Evolutionary conservation across 768 basidiomycete species (phyloP).

Genomic region (Trametopsis cervina): DNA sequence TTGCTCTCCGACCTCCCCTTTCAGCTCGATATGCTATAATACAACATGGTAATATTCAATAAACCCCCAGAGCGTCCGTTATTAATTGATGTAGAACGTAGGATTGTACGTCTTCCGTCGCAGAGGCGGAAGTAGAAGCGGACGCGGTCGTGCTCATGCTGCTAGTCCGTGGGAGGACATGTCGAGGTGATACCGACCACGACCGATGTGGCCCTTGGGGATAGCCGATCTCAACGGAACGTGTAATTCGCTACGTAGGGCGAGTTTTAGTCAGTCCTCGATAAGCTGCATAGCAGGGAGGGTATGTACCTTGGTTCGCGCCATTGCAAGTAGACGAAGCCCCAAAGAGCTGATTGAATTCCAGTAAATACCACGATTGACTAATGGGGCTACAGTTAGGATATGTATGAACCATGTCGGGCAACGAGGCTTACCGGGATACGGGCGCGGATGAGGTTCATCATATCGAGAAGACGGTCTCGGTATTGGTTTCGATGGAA

Average conservation of each 20-base stretch:
- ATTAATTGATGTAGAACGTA: neutral
- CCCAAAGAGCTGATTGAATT: constrained; percentile 3
- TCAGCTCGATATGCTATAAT: neutral
- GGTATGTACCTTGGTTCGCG: neutral
- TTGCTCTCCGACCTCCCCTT: neutral
- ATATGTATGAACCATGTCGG: neutral
- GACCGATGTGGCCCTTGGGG: constrained; percentile 9
- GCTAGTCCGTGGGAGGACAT: neutral
- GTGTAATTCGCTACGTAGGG: constrained; percentile 1
- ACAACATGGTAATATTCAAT: too few species aligned
- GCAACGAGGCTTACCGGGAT: constrained; percentile 3
- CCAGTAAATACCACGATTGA: constrained; percentile 4
- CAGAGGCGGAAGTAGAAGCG: neutral
- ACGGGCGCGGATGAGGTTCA: constrained; percentile 9
- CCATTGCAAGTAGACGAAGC: constrained; percentile 8
- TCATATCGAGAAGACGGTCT: constrained; percentile 7
- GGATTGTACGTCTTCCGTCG: neutral
- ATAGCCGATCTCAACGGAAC: constrained; percentile 6
- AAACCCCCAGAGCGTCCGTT: neutral
- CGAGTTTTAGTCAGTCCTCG: neutral
- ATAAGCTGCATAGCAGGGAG: neutral
- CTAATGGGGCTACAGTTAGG: neutral
- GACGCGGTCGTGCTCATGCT: neutral
- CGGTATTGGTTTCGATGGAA: neutral
- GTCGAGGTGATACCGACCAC: neutral